Conservation (phyloP, 2,329 filamentous ascomycete species). For the Epichloe baconii region DNA sequence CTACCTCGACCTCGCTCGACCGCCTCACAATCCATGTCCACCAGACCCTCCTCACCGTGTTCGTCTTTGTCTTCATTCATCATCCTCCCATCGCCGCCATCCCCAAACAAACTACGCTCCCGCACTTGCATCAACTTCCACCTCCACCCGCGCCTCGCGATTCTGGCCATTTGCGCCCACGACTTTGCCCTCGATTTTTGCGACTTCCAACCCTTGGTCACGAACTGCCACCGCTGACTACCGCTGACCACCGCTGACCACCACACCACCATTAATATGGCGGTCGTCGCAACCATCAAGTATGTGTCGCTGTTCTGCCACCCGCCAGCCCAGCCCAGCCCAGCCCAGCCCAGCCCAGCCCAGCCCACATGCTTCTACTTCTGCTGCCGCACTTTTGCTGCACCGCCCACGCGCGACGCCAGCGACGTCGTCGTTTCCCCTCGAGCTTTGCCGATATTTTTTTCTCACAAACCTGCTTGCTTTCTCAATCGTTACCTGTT, state of each 20-base stretch:
- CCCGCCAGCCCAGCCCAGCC: not conserved
- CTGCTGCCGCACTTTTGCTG: conserved; percentile 7
- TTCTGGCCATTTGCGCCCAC: conserved; percentile 3
- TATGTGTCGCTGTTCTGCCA: conserved; percentile 23
- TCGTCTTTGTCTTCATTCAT: conserved; percentile 3
- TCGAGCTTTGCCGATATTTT: not conserved
- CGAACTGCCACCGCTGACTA: not conserved
- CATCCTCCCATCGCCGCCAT: conserved; percentile 1
- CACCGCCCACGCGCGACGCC: not conserved
- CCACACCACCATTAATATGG: conserved; percentile 26
- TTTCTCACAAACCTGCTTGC: not conserved
- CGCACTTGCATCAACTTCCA: not conserved
- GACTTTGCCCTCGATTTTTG: not conserved
- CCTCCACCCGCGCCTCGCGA: not conserved
- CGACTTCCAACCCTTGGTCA: not conserved
- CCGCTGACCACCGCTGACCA: not conserved
- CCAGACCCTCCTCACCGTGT: not conserved
- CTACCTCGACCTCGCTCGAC: not conserved
- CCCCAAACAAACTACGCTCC: not conserved
- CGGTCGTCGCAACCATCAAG: conserved; percentile 54
- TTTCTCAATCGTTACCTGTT: not conserved
- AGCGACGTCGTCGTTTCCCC: not conserved
- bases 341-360: not conserved
- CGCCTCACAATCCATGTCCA: conserved; percentile 2
- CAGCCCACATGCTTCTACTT: not conserved